A percentile compares a stretch with the other conserved stretches of the same genome.
phyloP scores from a whole-genome alignment of 2,329 filamentous ascomycete species.

The Zasmidium cellare region DNA sequence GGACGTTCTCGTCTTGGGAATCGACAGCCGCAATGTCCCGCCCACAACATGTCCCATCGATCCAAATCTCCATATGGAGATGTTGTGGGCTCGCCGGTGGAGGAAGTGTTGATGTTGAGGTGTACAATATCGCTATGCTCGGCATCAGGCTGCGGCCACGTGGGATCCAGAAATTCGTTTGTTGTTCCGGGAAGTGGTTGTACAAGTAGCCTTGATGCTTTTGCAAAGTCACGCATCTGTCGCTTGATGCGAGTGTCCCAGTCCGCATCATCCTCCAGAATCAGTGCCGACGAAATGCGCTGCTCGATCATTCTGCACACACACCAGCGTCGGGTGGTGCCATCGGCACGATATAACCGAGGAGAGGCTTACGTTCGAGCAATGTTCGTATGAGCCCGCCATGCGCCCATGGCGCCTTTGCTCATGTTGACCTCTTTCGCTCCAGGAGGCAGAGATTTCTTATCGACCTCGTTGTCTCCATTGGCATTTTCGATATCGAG shows the following conservation, averaged over 20 bases:
- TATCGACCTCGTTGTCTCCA: conserved; percentile 41
- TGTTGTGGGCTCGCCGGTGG: conserved; percentile 24
- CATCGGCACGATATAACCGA: too few relatives aligned
- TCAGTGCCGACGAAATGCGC: conserved; percentile 40
- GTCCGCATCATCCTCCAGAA: conserved; percentile 47
- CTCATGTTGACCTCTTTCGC: conserved; percentile 26
- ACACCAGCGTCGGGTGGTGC: conserved; percentile 16
- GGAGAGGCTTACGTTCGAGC: conserved; percentile 17
- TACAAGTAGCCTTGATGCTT: conserved; percentile 39
- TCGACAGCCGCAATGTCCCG: conserved; percentile 32
- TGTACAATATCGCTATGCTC: conserved; percentile 8
- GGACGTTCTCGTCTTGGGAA: conserved; percentile 28
- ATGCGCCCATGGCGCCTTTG: conserved; percentile 20
- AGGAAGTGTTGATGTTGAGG: conserved; percentile 14
- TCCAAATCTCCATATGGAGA: conserved; percentile 40
- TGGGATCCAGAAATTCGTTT: conserved; percentile 22
- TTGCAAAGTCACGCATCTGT: conserved; percentile 38
- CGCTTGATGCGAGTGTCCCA: conserved; percentile 45
- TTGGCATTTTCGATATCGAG: conserved; percentile 50
- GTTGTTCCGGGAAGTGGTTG: conserved; percentile 23
- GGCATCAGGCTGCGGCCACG: conserved; percentile 12
- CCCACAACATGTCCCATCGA: conserved; percentile 38
- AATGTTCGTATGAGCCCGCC: conserved; percentile 31
- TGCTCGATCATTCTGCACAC: conserved; percentile 37
- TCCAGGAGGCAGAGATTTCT: conserved; percentile 36